A percentile compares a stretch with the other conserved stretches of the same genome.
phyloP scores from a whole-genome alignment of 768 basidiomycete species.

The Lactarius hatsudake region DNA sequence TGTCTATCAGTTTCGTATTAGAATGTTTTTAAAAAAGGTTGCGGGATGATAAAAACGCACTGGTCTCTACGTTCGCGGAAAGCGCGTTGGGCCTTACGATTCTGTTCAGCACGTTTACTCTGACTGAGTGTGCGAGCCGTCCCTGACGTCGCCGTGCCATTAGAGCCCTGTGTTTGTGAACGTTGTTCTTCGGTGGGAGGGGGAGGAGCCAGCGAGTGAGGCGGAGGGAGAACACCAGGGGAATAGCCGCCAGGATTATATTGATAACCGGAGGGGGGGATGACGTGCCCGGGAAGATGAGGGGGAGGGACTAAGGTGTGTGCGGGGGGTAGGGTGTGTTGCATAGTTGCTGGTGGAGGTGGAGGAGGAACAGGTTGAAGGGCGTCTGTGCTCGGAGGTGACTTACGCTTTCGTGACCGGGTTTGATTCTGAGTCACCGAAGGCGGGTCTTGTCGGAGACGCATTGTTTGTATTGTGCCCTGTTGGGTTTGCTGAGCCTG shows the following conservation, averaged over 20 bases:
- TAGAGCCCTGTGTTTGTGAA: slow-evolving; percentile 23
- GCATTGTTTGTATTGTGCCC: slow-evolving; percentile 43
- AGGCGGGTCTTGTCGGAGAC: slow-evolving; percentile 58
- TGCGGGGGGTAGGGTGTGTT: slow-evolving; percentile 32
- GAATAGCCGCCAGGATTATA: slow-evolving; percentile 31
- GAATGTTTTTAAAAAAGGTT: background rate
- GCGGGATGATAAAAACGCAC: slow-evolving; percentile 43
- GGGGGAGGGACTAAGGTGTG: slow-evolving; percentile 29
- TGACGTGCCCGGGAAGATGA: slow-evolving; percentile 31
- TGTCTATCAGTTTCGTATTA: slow-evolving; percentile 48
- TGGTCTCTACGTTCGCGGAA: slow-evolving; percentile 89
- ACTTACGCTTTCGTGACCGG: slow-evolving; percentile 65
- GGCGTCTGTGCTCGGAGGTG: slow-evolving; percentile 45
- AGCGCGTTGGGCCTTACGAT: slow-evolving; percentile 89
- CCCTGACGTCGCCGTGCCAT: slow-evolving; percentile 24
- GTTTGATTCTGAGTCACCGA: slow-evolving; percentile 39
- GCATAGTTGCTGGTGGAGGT: slow-evolving; percentile 37
- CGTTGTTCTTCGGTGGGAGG: slow-evolving; percentile 22
- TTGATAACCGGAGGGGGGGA: slow-evolving; percentile 35
- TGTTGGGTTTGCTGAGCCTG: slow-evolving; percentile 22
- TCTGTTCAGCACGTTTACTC: slow-evolving; percentile 91
- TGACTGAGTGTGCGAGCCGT: slow-evolving; percentile 61
- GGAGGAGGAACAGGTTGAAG: slow-evolving; percentile 41
- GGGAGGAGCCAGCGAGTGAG: slow-evolving; percentile 16
- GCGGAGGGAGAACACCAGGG: slow-evolving; percentile 23